Evolutionary conservation across 345 rosid species (phyloP).

Genomic region (Rhizophora apiculata): DNA sequence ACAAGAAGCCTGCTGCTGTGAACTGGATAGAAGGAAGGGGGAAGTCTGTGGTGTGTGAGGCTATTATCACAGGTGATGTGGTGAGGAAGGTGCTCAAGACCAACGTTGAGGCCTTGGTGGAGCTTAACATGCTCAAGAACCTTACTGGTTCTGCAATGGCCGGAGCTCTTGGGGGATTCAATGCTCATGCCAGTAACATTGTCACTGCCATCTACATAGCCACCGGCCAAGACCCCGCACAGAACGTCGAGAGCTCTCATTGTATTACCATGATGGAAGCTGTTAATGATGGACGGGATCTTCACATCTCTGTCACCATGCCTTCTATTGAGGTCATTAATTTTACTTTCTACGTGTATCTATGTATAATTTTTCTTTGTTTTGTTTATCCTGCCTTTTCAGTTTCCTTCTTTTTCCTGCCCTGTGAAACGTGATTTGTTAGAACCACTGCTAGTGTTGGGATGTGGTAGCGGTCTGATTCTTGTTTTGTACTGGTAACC

Average conservation of each 20-base stretch:
- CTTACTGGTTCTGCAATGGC: slow-evolving; percentile 48
- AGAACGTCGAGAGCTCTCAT: slow-evolving; percentile 46
- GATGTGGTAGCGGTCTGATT: too few species aligned
- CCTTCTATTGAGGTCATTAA: slow-evolving; percentile 38
- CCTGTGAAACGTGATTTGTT: too few species aligned
- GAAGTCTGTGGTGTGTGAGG: slow-evolving; percentile 46
- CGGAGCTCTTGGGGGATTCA: slow-evolving; percentile 49
- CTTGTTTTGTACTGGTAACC: too few species aligned
- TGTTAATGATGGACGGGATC: slow-evolving; percentile 40
- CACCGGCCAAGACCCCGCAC: slow-evolving; percentile 50
- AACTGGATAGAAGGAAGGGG: slow-evolving; percentile 53
- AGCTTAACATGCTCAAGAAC: slow-evolving; percentile 49
- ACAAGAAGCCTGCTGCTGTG: slow-evolving; percentile 48
- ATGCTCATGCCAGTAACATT: slow-evolving; percentile 46
- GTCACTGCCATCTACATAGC: slow-evolving; percentile 38
- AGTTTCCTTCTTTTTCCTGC: too few species aligned
- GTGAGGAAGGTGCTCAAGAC: slow-evolving; percentile 43
- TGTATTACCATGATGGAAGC: slow-evolving; percentile 52
- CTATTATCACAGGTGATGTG: slow-evolving; percentile 32
- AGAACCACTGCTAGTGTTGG: too few species aligned
- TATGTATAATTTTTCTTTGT: neutral
- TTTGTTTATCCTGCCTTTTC: too few species aligned
- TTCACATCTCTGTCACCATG: slow-evolving; percentile 45
- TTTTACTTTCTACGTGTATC: neutral
- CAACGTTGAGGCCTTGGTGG: slow-evolving; percentile 31